Base-by-base conservation (phyloP, 176 grass and related monocot species). In the Dendrocalamus sinicus region DNA sequence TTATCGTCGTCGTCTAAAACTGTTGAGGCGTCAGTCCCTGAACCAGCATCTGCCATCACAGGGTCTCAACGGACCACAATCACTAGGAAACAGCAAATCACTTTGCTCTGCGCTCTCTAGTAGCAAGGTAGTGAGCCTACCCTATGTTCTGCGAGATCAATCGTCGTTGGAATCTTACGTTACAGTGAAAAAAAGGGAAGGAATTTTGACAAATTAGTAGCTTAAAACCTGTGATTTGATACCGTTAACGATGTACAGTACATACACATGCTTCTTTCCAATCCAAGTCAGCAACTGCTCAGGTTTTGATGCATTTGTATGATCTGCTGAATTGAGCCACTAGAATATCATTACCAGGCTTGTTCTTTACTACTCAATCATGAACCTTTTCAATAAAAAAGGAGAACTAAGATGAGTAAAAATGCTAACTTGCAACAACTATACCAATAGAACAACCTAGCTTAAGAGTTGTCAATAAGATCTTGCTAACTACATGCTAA, bases 31-130 rank as follows among this genome's bases (percentile, higher is more conserved):
- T 92, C 93, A 81, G 93, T 94, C 82, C 88, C 80, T 12, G 90
- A 91, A 28, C 93, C 92, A 39, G 81, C 90, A 88, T 90, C 93
- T 57, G 93, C 90, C 93, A 94, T 94, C 67, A 89, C 83, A 52
- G 20, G 79, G 71, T 85, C 47, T 79, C 52, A 66, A 32, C 32
- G 35, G 68, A 5, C 72, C 78, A 63, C 41, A 22, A 72, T 82
- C 68, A 28, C 19, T 13, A 83, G 80, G 57, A 83, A 84, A 80
- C 55, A 88, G 74, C 62, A 92, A 84, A 75, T 82, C 81, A 14
- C 50, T 84, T 86, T 90, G 90, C 68, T 85, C 37, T 73, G 63
- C 75, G 71, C 73, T 85, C 22, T 46, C 30, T 47, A 62, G 28
- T 16, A 59, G 77, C 67, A 52, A 68, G 1, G 59, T 24, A 14